A percentile compares a stretch with the other conserved stretches of the same genome.
phyloP scores from a whole-genome alignment of 2,329 filamentous ascomycete species.

The Colletotrichum coccodes region DNA sequence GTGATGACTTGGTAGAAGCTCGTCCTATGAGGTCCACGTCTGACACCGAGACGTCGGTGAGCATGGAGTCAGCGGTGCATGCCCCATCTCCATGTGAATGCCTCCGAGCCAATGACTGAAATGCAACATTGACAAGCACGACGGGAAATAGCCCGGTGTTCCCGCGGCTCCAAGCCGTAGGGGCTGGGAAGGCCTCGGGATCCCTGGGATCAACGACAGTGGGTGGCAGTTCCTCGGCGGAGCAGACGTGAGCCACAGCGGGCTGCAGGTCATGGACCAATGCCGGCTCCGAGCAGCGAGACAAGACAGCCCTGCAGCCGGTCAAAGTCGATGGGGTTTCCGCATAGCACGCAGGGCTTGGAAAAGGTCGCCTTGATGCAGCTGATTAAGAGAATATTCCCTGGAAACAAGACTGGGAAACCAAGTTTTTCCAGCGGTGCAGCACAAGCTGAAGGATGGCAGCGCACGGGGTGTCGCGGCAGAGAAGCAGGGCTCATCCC shows the following conservation, averaged over 20 bases:
- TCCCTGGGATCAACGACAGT: neutral
- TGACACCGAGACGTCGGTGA: neutral
- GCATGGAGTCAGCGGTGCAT: neutral
- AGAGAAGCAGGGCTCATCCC: constrained; percentile 10
- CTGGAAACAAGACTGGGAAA: constrained; percentile 2
- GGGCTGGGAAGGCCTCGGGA: constrained; percentile 1
- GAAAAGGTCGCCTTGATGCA: constrained; percentile 2
- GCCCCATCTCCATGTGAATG: neutral
- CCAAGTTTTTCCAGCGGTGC: neutral
- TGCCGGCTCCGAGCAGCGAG: constrained; percentile 1
- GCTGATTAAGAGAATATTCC: neutral
- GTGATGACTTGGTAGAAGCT: neutral
- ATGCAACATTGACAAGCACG: neutral
- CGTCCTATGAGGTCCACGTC: neutral
- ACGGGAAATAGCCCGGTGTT: neutral
- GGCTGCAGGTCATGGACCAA: constrained; percentile 18
- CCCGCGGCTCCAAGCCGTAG: neutral
- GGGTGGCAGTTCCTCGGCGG: neutral
- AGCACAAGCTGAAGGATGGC: neutral
- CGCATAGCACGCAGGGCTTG: constrained; percentile 18
- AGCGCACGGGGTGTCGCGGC: constrained; percentile 8
- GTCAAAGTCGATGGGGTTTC: neutral
- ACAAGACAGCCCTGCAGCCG: neutral
- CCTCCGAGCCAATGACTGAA: neutral
- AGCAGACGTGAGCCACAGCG: constrained; percentile 12